Conservation (phyloP, 306 rosid genomes). For the Rosa rugosa region DNA sequence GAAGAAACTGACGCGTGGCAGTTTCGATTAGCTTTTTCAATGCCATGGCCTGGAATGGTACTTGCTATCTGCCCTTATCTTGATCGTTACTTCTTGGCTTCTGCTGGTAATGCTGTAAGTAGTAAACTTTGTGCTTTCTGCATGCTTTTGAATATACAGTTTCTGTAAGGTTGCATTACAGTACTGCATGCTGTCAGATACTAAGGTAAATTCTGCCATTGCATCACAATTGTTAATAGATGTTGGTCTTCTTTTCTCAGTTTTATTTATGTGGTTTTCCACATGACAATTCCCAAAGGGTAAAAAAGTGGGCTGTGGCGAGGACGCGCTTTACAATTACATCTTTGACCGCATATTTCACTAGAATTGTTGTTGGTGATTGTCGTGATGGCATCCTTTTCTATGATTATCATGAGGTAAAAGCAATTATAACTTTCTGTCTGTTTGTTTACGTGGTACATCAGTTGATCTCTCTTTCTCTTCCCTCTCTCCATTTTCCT, state of each 20-base stretch:
- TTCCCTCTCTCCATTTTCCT: not conserved
- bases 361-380: conserved; percentile 93
- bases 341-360: conserved; percentile 74
- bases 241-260: conserved; percentile 50
- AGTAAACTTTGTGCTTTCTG: conserved; percentile 13
- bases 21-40: conserved; percentile 62
- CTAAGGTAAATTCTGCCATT: conserved; percentile 2
- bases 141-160: not conserved
- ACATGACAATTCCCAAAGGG: conserved; percentile 67
- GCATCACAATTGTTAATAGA: conserved; percentile 24
- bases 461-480: not conserved
- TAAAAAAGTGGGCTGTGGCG: conserved; percentile 62
- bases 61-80: conserved; percentile 85
- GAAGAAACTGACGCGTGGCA: conserved; percentile 95
- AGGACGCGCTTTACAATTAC: conserved; percentile 72
- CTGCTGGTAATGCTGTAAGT: conserved; percentile 88
- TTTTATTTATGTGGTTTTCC: conserved; percentile 86
- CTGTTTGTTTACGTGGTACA: conserved; percentile 16
- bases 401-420: conserved; percentile 81
- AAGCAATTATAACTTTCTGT: conserved; percentile 20
- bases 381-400: conserved; percentile 90
- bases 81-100: conserved; percentile 89
- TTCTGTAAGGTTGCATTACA: not conserved
- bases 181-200: not conserved
- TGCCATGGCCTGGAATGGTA: conserved; percentile 72